Base-by-base conservation (phyloP, 257 asterid genomes). In the Fraxinus pennsylvanica region DNA sequence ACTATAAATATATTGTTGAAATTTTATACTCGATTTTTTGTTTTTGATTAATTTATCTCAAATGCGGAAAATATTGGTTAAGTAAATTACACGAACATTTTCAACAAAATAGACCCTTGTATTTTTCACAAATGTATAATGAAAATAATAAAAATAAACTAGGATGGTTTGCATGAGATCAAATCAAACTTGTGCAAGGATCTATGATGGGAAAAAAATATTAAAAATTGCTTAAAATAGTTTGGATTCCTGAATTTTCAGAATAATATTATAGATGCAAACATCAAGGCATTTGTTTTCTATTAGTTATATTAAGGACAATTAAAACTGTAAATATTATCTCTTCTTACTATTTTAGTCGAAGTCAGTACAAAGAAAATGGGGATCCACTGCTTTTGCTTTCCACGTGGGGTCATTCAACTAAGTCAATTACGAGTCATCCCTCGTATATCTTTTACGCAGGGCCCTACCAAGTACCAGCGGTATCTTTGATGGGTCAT, bases 321-420 rank as follows among this genome's bases (percentile, higher is more conserved):
- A 52, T 29, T 63, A 75, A 35, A 35, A 27, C 74, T n/a, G 63
- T 78, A 41, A 14, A 52, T 59, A 50, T 80, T 32, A 47, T 63
- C 74, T 69, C 69, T 74, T 33, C 15, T 74, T 74, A 72, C 74
- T 81, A 84, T 68, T 71, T 78, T 81, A 71, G 81, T 78, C 76
- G 57, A 50, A 21, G 9, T 22, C 39, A 33, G 63, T 76, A 81
- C 80, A 9, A 30, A n/a, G 35, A 35, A 10, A 72, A 65, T 75
- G 72, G 81, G 83, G 73, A 54, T 47, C 82, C 81, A 74, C 72
- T 71, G 50, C 52, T 47, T 22, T 82, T 76, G 78, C 73, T 78
- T 67, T 57, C 32, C 22, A 17, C 2, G 19, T 21, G 63, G 21
- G 63, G 66, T 0, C 12, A 8, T 0, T 17, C 45, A 17, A 57